phyloP scores from a whole-genome alignment of 2,329 filamentous ascomycete species.

The Scedosporium apiospermum region DNA sequence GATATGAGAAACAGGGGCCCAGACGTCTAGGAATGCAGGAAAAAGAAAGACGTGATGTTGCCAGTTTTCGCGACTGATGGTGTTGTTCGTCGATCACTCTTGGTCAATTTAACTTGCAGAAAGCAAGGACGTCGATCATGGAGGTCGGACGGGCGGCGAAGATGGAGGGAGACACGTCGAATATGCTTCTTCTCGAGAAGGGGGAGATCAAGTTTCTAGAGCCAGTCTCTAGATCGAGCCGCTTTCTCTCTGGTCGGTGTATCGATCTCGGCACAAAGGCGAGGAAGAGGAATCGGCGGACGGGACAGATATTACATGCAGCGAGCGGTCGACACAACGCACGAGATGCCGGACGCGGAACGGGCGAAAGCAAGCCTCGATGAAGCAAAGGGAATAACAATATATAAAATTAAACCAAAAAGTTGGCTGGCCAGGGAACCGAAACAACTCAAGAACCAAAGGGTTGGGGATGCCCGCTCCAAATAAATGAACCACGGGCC shows the following conservation, averaged over 20 bases:
- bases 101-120: background rate
- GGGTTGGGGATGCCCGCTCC: background rate
- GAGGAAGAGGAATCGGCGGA: background rate
- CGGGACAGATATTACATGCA: background rate
- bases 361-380: too few species aligned
- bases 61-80: background rate
- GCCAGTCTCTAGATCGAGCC: background rate
- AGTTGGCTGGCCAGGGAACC: background rate
- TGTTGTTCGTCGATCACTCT: background rate
- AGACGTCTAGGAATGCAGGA: background rate
- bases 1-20: background rate
- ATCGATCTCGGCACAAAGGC: background rate
- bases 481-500: background rate
- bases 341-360: background rate
- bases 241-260: background rate
- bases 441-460: background rate
- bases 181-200: background rate
- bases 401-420: background rate
- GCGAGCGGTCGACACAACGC: background rate
- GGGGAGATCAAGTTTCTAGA: background rate
- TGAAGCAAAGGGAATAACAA: too few species aligned
- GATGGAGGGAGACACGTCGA: background rate
- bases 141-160: background rate
- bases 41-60: background rate
- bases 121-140: background rate